These are phyloP conservation scores for Cylindrodendrum hubeiense DNA, from an alignment of 2,329 filamentous ascomycete species.

Conservation along the genomic window DNA sequence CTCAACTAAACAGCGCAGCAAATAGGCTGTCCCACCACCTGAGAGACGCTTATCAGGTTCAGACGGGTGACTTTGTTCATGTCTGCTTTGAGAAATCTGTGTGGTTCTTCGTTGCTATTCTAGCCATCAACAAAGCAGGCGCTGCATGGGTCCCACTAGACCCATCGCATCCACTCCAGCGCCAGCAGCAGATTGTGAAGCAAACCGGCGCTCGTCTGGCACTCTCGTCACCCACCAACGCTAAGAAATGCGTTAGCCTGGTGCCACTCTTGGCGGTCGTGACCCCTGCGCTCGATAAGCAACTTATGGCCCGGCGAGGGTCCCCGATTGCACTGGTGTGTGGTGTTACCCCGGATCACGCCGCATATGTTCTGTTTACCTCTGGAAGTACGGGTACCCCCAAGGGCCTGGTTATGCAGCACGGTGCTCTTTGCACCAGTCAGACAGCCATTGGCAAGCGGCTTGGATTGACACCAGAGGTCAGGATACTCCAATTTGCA, in stretches of 20 bases:
- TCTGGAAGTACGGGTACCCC: conserved; percentile 42
- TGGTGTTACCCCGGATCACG: not conserved
- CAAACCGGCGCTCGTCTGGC: conserved; percentile 23
- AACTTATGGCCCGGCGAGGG: not conserved
- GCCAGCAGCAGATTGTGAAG: conserved; percentile 27
- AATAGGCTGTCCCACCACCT: conserved; percentile 16
- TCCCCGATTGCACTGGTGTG: not conserved
- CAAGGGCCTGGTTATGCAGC: conserved; percentile 40
- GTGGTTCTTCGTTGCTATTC: conserved; percentile 39
- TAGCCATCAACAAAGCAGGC: conserved; percentile 42
- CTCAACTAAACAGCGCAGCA: conserved; percentile 4
- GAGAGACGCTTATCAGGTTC: conserved; percentile 18
- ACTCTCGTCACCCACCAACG: conserved; percentile 22
- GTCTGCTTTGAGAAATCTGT: conserved; percentile 41
- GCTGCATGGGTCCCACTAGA: conserved; percentile 42
- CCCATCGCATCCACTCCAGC: conserved; percentile 30
- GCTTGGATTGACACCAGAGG: conserved; percentile 17
- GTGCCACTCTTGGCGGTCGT: not conserved
- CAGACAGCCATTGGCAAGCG: conserved; percentile 25
- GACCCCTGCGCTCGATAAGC: not conserved
- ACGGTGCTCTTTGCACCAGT: conserved; percentile 27
- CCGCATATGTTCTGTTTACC: conserved; percentile 37
- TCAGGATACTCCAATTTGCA: conserved; percentile 25
- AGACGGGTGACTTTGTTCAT: not conserved
- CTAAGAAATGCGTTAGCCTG: conserved; percentile 7